Evolutionary conservation across 1,139 yeast species (phyloP), one percentile per base, ranked within the genome.

Genomic region (Arxiozyma slooffiae): DNA sequence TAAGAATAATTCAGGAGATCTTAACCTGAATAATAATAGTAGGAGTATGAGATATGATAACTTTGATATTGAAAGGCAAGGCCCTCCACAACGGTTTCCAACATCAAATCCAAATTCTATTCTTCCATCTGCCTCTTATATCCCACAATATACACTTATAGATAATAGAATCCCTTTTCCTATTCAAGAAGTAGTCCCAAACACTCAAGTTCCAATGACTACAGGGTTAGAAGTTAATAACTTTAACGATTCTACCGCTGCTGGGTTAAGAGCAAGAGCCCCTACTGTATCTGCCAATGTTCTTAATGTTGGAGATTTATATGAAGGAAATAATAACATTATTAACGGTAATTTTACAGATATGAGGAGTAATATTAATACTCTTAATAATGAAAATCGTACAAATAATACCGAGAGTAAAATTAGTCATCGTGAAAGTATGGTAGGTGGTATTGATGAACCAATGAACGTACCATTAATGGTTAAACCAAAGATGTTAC

Each of bases 401-500:
- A 48, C 45, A 4, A 37, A 24, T 36, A 41, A 36, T 40, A 43
- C 34, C 34, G 44, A 41, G 14, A 7, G 36, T 2, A 38, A 44
- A 38, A 41, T 17, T 36, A 38, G 44, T 41, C 20, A 22, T 18
- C 30, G 26, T 40, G 38, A n/a, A 7, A 42, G 38, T 21, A 21
- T 42, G n/a, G 51, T 44, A 22, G 49, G 39, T 9, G 22, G 37
- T 23, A 48, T 50, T 16, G 50, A 50, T 17, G 54, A 50, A n/a
- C 52, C 53, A 11, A 24, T 44, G 41, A 52, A 53, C 41, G 53
- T 62, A 2, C 67, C 68, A 23, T 56, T 67, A 52, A 58, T 65
- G 60, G 67, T 67, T 37, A 63, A 63, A 49, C 69, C 70, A 43
- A 66, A 63, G 53, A 62, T 66, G 9, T 52, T 67, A 45, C 62